A percentile compares a stretch with the other conserved stretches of the same genome.
These are phyloP conservation scores for Teratosphaeria pseudoeucalypti DNA, from an alignment of 2,329 filamentous ascomycete species.

Conservation along the genomic window DNA sequence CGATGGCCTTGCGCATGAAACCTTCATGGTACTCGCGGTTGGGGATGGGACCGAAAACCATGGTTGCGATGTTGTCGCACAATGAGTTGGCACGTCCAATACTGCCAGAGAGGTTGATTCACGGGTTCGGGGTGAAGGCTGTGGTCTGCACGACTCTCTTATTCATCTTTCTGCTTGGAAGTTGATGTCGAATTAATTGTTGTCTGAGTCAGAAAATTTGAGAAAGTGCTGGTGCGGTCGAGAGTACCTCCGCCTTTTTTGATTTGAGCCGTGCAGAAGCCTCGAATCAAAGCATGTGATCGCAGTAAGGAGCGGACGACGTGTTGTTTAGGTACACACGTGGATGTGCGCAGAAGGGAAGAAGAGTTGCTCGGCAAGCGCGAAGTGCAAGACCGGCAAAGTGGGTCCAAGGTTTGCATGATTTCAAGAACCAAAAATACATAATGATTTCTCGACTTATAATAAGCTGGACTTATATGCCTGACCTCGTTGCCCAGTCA, in stretches of 20 bases:
- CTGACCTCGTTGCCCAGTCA: background rate
- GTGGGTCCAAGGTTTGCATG: background rate
- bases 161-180: background rate
- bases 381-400: background rate
- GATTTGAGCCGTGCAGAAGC: background rate
- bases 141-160: background rate
- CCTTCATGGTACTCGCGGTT: constrained; percentile 41
- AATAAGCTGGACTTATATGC: background rate
- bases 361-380: background rate
- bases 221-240: background rate
- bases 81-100: background rate
- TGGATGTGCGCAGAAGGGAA: background rate
- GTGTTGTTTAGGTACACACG: background rate
- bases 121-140: background rate
- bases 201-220: background rate
- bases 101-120: background rate
- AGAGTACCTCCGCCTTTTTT: background rate
- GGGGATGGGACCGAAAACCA: constrained; percentile 26
- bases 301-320: background rate
- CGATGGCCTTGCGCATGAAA: constrained; percentile 78
- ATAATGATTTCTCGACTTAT: background rate
- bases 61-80: background rate
- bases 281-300: background rate
- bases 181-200: background rate
- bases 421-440: background rate